Percentiles rank a stretch among this genome's conserved stretches.
Evolutionary conservation across 2,329 filamentous ascomycete species (phyloP).

Genomic region (Septoria linicola): DNA sequence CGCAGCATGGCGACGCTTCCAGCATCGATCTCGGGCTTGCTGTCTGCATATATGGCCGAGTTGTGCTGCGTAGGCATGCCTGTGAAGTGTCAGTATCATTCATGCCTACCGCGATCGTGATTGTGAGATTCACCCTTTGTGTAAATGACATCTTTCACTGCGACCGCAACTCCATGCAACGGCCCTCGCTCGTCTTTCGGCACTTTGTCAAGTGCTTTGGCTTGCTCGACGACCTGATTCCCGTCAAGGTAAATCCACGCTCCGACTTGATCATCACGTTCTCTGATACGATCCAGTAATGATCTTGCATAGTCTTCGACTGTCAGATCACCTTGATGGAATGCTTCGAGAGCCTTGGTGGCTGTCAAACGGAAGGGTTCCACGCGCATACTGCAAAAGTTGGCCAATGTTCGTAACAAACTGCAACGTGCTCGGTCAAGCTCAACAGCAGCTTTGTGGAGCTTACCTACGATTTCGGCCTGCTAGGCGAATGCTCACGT

Average conservation of each 20-base stretch:
- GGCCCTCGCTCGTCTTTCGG: constrained; percentile 52
- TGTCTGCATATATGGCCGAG: constrained; percentile 54
- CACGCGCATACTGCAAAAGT: constrained; percentile 4
- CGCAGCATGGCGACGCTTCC: constrained; percentile 54
- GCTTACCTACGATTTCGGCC: constrained; percentile 14
- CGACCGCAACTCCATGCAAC: constrained; percentile 59
- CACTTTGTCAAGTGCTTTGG: constrained; percentile 51
- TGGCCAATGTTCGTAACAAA: not conserved
- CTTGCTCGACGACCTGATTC: constrained; percentile 51
- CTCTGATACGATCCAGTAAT: constrained; percentile 48
- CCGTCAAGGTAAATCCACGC: constrained; percentile 54
- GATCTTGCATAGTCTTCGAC: constrained; percentile 53
- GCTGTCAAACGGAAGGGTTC: constrained; percentile 43
- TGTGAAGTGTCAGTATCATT: no score
- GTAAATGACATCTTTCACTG: constrained; percentile 60
- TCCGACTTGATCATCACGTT: constrained; percentile 48
- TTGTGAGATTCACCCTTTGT: constrained; percentile 58
- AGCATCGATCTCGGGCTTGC: constrained; percentile 52
- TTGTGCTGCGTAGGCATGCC: constrained; percentile 59
- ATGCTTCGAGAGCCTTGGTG: constrained; percentile 41
- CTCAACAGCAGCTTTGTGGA: not conserved
- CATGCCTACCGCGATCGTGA: no score
- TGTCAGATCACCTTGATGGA: constrained; percentile 46
- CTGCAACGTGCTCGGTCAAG: not conserved
- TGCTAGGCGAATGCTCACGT: constrained; percentile 1